Conservation (phyloP, 331 rosid genomes). For the Rosa hybrid region DNA sequence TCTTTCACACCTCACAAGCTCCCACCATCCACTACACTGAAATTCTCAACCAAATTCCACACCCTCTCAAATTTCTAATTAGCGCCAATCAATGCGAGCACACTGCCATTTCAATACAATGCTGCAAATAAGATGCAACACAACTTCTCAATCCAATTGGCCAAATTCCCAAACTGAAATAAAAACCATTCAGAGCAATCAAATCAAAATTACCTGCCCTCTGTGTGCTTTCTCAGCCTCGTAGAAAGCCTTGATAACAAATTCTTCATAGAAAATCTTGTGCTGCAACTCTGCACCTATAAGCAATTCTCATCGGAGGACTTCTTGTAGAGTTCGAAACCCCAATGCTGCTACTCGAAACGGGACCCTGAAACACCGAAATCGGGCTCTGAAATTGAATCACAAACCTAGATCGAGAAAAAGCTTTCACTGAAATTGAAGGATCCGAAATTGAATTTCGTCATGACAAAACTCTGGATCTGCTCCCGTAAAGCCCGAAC, state of each 20-base stretch:
- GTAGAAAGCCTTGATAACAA: slow-evolving; percentile 83
- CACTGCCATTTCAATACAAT: too few relatives aligned
- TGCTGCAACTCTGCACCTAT: slow-evolving; percentile 72
- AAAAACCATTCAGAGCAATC: neutral
- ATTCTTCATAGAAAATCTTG: slow-evolving; percentile 76
- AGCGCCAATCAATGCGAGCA: too few relatives aligned
- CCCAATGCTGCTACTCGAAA: slow-evolving; percentile 62
- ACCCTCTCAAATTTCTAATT: too few relatives aligned
- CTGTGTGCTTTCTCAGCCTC: slow-evolving; percentile 96
- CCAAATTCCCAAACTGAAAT: slow-evolving; percentile 7
- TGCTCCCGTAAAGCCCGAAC: too few relatives aligned
- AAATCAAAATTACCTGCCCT: slow-evolving; percentile 69
- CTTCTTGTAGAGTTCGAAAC: slow-evolving; percentile 42
- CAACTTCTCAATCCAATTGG: slow-evolving; percentile 18
- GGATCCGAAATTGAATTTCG: too few relatives aligned
- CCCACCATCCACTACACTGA: too few relatives aligned
- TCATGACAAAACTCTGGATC: too few relatives aligned
- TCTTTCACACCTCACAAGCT: too few relatives aligned
- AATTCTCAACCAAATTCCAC: too few relatives aligned
- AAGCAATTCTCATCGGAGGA: slow-evolving; percentile 55
- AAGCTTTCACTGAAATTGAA: too few relatives aligned
- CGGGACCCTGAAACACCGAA: slow-evolving; percentile 79
- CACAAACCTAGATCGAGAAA: too few relatives aligned
- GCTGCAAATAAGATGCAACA: slow-evolving; percentile 1
- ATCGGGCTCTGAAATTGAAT: slow-evolving; percentile 63